Conservation (phyloP, 495 filamentous ascomycete genomes). For the Margaritispora aquatica region DNA sequence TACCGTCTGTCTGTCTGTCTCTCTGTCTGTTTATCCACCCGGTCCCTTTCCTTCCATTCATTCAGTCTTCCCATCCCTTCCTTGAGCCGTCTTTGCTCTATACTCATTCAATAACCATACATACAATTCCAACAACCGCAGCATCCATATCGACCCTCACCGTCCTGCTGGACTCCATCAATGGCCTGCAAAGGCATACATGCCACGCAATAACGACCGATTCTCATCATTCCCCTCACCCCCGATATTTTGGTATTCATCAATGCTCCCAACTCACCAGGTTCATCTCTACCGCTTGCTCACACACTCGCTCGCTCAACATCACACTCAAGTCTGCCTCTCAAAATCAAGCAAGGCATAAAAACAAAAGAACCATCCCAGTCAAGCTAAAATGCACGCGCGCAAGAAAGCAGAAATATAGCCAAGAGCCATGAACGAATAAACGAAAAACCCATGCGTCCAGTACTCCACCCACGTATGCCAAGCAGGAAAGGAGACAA, state of each 20-base stretch:
- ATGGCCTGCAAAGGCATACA: too few species aligned
- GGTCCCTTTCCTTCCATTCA: background rate
- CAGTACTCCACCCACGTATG: background rate
- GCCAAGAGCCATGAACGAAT: background rate
- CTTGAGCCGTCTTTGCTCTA: background rate
- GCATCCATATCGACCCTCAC: background rate
- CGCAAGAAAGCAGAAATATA: background rate
- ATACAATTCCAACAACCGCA: background rate
- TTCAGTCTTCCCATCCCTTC: background rate
- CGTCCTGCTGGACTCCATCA: too few species aligned
- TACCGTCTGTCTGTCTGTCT: too few species aligned
- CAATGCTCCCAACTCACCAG: background rate
- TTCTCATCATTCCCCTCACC: too few species aligned
- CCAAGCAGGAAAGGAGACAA: background rate
- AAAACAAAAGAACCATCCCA: background rate
- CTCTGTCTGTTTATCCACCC: background rate
- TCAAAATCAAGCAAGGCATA: background rate
- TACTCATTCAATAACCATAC: conserved; percentile 9
- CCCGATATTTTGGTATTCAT: background rate
- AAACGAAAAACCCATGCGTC: background rate
- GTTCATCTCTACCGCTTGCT: too few species aligned
- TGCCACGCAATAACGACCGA: too few species aligned
- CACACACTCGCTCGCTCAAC: background rate
- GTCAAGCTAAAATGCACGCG: background rate
- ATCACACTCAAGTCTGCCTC: background rate